Percentiles rank a stretch among this genome's conserved stretches.
Conservation (phyloP, 495 filamentous ascomycete genomes). For the Halenospora varia region DNA sequence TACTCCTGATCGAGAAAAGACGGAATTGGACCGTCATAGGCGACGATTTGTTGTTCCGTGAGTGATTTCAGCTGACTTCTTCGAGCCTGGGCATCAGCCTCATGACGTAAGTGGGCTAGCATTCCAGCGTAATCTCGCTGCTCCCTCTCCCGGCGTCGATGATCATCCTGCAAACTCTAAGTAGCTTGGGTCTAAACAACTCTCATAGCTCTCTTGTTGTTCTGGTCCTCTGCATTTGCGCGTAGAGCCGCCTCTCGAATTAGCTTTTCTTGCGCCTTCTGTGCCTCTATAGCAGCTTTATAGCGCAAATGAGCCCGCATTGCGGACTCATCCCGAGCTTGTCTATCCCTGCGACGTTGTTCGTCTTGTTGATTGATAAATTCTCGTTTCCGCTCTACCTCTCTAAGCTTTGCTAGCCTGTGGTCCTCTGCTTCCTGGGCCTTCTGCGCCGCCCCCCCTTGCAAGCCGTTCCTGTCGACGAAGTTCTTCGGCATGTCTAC, state of each 20-base stretch:
- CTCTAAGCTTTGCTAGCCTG: background rate
- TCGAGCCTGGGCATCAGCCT: background rate
- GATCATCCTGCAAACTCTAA: background rate
- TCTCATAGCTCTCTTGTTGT: too few species aligned
- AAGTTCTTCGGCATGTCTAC: background rate
- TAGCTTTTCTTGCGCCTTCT: too few species aligned
- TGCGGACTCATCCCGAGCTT: too few species aligned
- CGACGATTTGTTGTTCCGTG: constrained; percentile 7
- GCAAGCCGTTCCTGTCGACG: background rate
- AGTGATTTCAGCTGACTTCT: constrained; percentile 8
- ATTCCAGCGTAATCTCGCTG: constrained; percentile 9
- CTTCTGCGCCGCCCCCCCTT: too few species aligned
- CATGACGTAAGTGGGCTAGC: background rate
- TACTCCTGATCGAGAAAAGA: constrained; percentile 13
- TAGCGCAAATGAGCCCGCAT: too few species aligned
- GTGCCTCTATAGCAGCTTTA: too few species aligned
- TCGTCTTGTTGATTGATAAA: too few species aligned
- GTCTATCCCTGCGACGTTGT: too few species aligned
- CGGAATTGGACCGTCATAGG: constrained; percentile 8
- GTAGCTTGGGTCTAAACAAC: background rate
- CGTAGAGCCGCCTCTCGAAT: too few species aligned
- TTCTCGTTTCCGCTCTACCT: background rate
- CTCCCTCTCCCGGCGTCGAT: background rate
- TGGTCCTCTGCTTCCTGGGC: background rate
- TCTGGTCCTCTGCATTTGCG: too few species aligned